phyloP scores from a whole-genome alignment of 106 monocot genomes.

The Dendrobium nobile region DNA sequence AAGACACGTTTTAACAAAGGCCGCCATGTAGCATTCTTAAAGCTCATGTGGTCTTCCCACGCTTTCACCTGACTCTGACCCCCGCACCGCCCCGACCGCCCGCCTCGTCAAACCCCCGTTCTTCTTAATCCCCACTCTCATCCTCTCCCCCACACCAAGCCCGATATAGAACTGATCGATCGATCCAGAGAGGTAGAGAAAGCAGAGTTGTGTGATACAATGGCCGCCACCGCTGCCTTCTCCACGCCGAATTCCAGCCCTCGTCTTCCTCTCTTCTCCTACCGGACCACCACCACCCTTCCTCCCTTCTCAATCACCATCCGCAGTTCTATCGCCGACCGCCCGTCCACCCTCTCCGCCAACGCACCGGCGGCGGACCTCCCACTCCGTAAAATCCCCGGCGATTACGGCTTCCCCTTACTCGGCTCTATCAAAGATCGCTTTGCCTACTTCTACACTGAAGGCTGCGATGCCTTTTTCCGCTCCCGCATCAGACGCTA shows the following conservation, averaged over 20 bases:
- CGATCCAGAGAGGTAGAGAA: no score
- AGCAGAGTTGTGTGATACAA: not conserved
- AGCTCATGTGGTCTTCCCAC: not conserved
- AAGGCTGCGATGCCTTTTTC: constrained; percentile 81
- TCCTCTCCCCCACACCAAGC: not conserved
- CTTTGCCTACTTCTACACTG: constrained; percentile 40
- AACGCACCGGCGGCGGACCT: not conserved
- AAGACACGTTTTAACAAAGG: no score
- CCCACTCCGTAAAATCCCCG: constrained; percentile 39
- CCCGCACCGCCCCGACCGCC: no score
- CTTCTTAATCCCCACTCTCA: not conserved
- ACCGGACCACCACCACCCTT: not conserved
- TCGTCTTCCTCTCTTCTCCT: not conserved
- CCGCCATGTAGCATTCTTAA: not conserved
- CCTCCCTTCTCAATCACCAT: not conserved
- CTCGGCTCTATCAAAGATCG: constrained; percentile 36
- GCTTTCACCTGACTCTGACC: not conserved
- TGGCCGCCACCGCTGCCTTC: not conserved
- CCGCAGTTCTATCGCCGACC: constrained; percentile 1
- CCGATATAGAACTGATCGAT: not conserved
- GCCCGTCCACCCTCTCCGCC: not conserved
- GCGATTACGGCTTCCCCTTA: constrained; percentile 45
- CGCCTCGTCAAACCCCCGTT: not conserved
- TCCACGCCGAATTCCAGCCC: not conserved
- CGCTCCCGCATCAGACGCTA: constrained; percentile 36